Conservation (phyloP, 306 rosid genomes). For the Pterocarpus macrocarpus region DNA sequence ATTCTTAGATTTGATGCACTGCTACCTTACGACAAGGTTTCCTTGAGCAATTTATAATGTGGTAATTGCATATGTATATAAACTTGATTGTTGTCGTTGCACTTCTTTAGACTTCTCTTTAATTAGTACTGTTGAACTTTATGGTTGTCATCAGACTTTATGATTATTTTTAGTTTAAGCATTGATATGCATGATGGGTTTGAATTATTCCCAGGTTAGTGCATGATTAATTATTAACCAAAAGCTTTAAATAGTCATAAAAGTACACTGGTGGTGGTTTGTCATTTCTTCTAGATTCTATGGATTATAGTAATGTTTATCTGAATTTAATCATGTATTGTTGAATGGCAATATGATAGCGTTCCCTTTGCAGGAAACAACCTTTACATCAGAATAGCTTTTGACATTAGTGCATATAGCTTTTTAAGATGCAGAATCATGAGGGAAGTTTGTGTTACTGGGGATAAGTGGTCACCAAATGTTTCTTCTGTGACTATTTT, state of each 20-base stretch:
- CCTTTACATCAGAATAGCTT: conserved; percentile 44
- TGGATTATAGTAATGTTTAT: conserved; percentile 42
- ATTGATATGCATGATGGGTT: conserved; percentile 48
- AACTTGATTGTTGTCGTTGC: conserved; percentile 49
- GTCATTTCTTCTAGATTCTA: conserved; percentile 59
- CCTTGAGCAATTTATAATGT: conserved; percentile 2
- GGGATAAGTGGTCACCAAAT: not conserved
- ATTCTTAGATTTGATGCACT: conserved; percentile 28
- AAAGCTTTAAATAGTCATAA: conserved; percentile 36
- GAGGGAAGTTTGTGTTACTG: not conserved
- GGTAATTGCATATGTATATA: conserved; percentile 37
- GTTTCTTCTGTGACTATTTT: not conserved
- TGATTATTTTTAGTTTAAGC: conserved; percentile 45
- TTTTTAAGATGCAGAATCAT: conserved; percentile 25
- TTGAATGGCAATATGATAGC: conserved; percentile 56
- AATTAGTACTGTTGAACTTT: conserved; percentile 40
- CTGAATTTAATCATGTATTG: conserved; percentile 50
- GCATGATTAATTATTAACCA: conserved; percentile 60
- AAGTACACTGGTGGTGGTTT: conserved; percentile 49
- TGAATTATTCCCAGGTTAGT: conserved; percentile 59
- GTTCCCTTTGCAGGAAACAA: conserved; percentile 55
- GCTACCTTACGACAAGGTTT: not conserved
- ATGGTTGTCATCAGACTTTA: conserved; percentile 43
- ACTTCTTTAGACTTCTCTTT: conserved; percentile 38
- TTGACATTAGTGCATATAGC: conserved; percentile 41